Evolutionary conservation across 164 flowering plant genomes (phyloP).

Genomic region (Vitis rotundifolia): DNA sequence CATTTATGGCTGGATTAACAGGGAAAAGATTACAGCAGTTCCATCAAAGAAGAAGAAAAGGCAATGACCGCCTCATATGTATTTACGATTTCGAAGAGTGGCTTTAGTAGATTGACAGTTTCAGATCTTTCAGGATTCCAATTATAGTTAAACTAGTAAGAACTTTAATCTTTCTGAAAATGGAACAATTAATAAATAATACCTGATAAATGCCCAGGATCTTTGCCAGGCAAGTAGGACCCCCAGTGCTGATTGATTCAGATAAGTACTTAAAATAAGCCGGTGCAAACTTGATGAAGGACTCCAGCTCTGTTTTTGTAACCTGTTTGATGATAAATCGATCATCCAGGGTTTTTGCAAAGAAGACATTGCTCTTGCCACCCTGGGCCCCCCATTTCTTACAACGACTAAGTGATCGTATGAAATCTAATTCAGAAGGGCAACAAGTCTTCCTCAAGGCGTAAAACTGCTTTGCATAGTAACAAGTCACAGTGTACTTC

Average conservation of each 20-base stretch:
- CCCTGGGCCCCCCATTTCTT: constrained; percentile 98
- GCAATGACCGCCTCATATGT: no score
- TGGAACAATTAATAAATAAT: constrained; percentile 10
- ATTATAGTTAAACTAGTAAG: no score
- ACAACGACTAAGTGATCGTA: constrained; percentile 82
- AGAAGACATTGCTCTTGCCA: constrained; percentile 92
- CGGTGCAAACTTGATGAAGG: constrained; percentile 79
- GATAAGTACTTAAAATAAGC: constrained; percentile 79
- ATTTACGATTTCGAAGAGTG: no score
- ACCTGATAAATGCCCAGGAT: constrained; percentile 94
- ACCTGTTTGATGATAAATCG: constrained; percentile 88
- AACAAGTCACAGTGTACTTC: constrained; percentile 78
- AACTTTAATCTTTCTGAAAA: neutral
- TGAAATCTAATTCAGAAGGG: constrained; percentile 72
- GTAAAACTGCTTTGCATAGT: constrained; percentile 77
- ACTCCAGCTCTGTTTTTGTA: constrained; percentile 86
- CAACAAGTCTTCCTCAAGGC: constrained; percentile 75
- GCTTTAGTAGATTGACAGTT: no score
- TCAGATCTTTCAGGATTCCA: no score
- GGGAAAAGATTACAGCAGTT: no score
- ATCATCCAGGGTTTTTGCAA: constrained; percentile 88
- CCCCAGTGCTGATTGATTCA: constrained; percentile 56
- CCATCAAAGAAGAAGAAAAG: no score
- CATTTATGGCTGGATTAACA: no score
- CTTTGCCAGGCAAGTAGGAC: constrained; percentile 89